Percentiles rank a stretch among this genome's conserved stretches.
Conservation (phyloP, 2,329 filamentous ascomycete genomes). For the Chaetomium sp. region DNA sequence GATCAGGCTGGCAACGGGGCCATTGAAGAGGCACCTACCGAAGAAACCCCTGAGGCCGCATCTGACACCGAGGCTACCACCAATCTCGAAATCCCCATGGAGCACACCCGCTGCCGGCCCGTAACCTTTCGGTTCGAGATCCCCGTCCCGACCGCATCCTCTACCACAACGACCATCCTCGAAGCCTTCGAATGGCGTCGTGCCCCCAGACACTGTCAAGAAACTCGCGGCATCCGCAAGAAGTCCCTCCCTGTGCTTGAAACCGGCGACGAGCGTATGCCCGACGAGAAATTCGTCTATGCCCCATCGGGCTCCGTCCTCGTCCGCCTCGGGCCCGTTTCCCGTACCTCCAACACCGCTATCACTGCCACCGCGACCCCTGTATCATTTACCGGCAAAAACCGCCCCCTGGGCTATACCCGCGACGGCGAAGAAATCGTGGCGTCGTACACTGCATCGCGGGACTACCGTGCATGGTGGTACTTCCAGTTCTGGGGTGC, state of each 20-base stretch:
- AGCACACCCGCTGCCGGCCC: slow-evolving; percentile 5
- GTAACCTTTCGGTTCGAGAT: slow-evolving; percentile 3
- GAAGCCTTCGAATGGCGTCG: slow-evolving; percentile 10
- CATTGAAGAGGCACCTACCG: no score
- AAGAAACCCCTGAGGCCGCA: not conserved
- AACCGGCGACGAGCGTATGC: slow-evolving; percentile 8
- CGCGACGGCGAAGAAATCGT: slow-evolving; percentile 13
- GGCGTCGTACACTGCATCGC: slow-evolving; percentile 5
- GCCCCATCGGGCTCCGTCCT: slow-evolving; percentile 5
- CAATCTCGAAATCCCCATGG: not conserved
- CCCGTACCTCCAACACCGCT: not conserved
- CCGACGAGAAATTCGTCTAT: not conserved
- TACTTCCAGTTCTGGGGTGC: slow-evolving; percentile 19
- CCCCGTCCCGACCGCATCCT: not conserved
- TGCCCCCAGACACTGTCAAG: not conserved
- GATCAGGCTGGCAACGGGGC: not conserved
- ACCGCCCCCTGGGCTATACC: slow-evolving; percentile 10
- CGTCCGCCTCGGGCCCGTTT: not conserved
- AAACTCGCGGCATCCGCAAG: slow-evolving; percentile 11
- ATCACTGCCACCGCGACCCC: no score
- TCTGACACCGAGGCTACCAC: not conserved
- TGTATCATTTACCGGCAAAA: not conserved
- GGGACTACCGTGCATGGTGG: not conserved
- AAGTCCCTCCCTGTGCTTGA: not conserved
- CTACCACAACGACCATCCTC: not conserved